Evolutionary conservation across 2,329 filamentous ascomycete genomes (phyloP).

Genomic region (Phaeosphaeria sp.): DNA sequence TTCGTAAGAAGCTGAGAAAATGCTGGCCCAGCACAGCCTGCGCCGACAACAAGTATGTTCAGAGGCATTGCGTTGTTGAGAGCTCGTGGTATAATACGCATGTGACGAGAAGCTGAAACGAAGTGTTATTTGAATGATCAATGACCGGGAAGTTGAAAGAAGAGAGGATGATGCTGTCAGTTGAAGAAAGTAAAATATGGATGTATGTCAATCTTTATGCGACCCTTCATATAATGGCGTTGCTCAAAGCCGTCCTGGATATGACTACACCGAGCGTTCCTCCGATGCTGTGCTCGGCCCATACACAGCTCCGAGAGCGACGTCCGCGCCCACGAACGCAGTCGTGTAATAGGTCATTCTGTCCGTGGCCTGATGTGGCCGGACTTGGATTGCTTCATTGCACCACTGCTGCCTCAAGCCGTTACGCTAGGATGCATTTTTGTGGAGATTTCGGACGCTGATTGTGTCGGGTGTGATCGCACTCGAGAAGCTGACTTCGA

Average conservation of each 20-base stretch:
- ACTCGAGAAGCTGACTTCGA: not conserved
- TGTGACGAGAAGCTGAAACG: not conserved
- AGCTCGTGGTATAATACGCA: constrained; percentile 7
- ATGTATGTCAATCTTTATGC: not conserved
- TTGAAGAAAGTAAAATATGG: not conserved
- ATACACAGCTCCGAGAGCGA: not conserved
- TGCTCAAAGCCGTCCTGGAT: not conserved
- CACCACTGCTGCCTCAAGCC: not conserved
- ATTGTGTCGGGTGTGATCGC: not conserved
- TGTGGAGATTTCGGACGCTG: not conserved
- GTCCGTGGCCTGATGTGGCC: not conserved
- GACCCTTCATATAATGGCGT: not conserved
- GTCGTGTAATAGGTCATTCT: not conserved
- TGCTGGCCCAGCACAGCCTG: constrained; percentile 40
- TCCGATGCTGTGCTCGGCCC: not conserved
- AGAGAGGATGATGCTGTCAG: not conserved
- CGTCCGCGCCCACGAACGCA: not conserved
- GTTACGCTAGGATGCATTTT: not conserved
- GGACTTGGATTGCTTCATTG: not conserved
- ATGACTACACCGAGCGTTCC: not conserved
- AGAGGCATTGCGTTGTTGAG: constrained; percentile 9
- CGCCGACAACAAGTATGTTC: constrained; percentile 38
- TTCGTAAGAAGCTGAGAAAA: constrained; percentile 60
- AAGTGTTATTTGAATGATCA: not conserved
- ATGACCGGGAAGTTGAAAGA: not conserved